Conservation (phyloP, 2,329 filamentous ascomycete genomes). For the Verticillium longisporum region DNA sequence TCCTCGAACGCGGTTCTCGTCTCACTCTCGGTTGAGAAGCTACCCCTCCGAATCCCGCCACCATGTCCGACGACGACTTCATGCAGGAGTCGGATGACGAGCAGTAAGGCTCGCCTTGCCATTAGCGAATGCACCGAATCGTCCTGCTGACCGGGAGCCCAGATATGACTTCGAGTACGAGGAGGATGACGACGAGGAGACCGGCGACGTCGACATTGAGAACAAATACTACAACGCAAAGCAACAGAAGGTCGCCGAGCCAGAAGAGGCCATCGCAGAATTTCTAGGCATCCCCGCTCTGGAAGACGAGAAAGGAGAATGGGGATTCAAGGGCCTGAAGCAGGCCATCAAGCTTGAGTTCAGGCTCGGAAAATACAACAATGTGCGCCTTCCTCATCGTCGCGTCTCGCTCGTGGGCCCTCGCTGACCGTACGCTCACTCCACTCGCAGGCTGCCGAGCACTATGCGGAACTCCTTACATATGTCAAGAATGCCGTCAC, state of each 20-base stretch:
- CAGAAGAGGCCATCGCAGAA: conserved; percentile 82
- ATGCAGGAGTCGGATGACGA: conserved; percentile 43
- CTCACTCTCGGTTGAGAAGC: conserved; percentile 70
- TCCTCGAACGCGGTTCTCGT: conserved; percentile 54
- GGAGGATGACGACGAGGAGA: conserved; percentile 81
- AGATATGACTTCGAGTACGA: conserved; percentile 97
- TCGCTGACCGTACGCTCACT: conserved; percentile 15
- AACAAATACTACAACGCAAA: conserved; percentile 99
- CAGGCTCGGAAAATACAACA: conserved; percentile 78
- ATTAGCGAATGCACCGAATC: neutral
- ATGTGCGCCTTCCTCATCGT: conserved; percentile 42
- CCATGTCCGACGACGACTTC: conserved; percentile 46
- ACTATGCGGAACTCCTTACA: conserved; percentile 91
- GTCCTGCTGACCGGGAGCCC: conserved; percentile 7
- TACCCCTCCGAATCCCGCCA: conserved; percentile 63
- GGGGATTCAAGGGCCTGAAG: conserved; percentile 97
- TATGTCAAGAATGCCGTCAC: conserved; percentile 97
- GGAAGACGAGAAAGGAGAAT: conserved; percentile 90
- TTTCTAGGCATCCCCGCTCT: conserved; percentile 82
- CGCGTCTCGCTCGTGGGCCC: neutral
- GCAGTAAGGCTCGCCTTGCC: conserved; percentile 22
- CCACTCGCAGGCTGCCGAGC: conserved; percentile 65
- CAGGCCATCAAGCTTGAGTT: conserved; percentile 98
- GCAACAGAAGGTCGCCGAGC: conserved; percentile 82
- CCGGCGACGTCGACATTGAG: conserved; percentile 88